Conservation (phyloP, 495 filamentous ascomycete species). For the Tuber melanosporum region DNA sequence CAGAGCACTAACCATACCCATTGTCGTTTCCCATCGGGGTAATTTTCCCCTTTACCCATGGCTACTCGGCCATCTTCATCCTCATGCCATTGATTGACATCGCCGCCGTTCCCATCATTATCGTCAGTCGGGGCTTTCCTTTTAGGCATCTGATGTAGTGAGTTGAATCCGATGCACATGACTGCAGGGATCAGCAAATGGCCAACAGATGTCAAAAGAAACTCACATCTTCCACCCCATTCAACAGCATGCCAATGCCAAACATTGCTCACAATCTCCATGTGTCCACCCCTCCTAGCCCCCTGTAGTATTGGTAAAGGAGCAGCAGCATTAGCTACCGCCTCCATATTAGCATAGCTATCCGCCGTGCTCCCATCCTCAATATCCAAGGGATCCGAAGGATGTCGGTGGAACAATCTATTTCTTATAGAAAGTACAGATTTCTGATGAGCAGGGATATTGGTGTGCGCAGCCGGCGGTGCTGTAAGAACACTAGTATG, state of each 20-base stretch:
- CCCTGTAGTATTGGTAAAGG: background rate
- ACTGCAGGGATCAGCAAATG: constrained; percentile 46
- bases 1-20: constrained; percentile 84
- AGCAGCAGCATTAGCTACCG: background rate
- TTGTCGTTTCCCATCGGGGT: constrained; percentile 57
- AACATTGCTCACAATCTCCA: constrained; percentile 39
- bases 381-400: constrained; percentile 9
- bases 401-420: background rate
- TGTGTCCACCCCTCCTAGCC: constrained; percentile 25
- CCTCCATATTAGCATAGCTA: background rate
- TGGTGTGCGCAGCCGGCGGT: background rate
- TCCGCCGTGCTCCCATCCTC: constrained; percentile 17
- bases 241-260: constrained; percentile 44
- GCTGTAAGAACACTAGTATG: constrained; percentile 39
- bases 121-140: constrained; percentile 24
- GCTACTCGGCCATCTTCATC: constrained; percentile 30
- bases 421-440: background rate
- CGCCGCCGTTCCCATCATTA: constrained; percentile 18
- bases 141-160: constrained; percentile 55
- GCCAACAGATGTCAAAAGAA: background rate
- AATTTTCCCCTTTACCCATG: constrained; percentile 43
- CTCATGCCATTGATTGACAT: constrained; percentile 22
- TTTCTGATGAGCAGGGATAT: background rate
- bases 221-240: constrained; percentile 42
- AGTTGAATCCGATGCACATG: constrained; percentile 77